These are phyloP conservation scores for Nakazawaea pomicola DNA, from an alignment of 805 yeast species.

Conservation along the genomic window DNA sequence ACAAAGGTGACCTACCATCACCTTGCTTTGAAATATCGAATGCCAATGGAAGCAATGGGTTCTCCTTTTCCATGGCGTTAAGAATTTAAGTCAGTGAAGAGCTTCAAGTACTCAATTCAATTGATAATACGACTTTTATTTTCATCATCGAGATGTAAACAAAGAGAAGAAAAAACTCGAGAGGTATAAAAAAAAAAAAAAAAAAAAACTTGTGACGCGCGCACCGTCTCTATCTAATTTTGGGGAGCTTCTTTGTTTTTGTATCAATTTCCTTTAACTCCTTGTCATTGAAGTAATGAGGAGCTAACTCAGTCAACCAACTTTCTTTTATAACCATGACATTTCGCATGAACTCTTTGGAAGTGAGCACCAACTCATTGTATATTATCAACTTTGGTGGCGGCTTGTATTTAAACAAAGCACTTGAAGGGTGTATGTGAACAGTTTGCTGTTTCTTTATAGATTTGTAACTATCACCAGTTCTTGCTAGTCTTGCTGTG, in stretches of 20 bases:
- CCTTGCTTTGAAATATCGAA: conserved; percentile 32
- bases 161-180: too few relatives aligned
- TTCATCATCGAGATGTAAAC: too few relatives aligned
- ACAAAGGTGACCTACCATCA: conserved; percentile 26
- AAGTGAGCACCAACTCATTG: conserved; percentile 78
- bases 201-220: too few relatives aligned
- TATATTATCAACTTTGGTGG: conserved; percentile 73
- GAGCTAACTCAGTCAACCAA: conserved; percentile 74
- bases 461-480: conserved; percentile 68
- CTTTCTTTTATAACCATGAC: conserved; percentile 66
- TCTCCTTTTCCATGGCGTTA: neutral
- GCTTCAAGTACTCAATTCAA: too few relatives aligned
- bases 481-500: conserved; percentile 49
- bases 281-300: conserved; percentile 38
- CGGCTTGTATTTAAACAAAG: conserved; percentile 57
- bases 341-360: conserved; percentile 84
- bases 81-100: neutral
- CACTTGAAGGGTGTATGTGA: conserved; percentile 81
- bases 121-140: too few relatives aligned
- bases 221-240: neutral
- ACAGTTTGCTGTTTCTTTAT: conserved; percentile 68
- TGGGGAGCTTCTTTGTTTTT: conserved; percentile 11
- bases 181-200: too few relatives aligned
- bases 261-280: conserved; percentile 16
- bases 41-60: conserved; percentile 43